Conservation (phyloP, 164 flowering plant species). For the Magnolia kwangsiensis region DNA sequence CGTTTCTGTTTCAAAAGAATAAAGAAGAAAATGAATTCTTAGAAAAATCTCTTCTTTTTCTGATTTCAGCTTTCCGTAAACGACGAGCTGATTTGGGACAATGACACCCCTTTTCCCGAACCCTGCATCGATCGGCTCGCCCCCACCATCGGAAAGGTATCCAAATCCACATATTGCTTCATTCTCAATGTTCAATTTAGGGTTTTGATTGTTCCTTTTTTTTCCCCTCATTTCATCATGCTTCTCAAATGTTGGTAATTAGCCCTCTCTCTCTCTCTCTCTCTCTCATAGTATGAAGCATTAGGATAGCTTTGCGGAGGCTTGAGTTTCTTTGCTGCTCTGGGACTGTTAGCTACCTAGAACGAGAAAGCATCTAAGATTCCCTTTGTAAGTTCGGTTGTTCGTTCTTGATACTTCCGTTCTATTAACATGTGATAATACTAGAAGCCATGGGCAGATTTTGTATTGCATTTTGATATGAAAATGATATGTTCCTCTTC, state of each 20-base stretch:
- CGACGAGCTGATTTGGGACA: slow-evolving; percentile 94
- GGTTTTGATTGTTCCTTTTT: neutral
- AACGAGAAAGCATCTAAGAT: slow-evolving; percentile 86
- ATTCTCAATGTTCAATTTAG: neutral
- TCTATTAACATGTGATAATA: too few species aligned
- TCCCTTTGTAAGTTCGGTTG: slow-evolving; percentile 63
- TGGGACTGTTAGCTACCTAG: slow-evolving; percentile 80
- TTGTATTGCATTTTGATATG: too few species aligned
- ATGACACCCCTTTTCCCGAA: slow-evolving; percentile 83
- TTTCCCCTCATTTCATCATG: neutral
- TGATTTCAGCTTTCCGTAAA: slow-evolving; percentile 65
- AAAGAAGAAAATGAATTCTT: neutral
- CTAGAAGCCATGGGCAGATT: too few species aligned
- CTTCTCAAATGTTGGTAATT: neutral
- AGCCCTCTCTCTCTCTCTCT: neutral
- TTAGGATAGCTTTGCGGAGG: slow-evolving; percentile 97
- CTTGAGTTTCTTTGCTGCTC: slow-evolving; percentile 66
- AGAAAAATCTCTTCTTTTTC: neutral
- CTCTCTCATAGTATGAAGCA: slow-evolving; percentile 71
- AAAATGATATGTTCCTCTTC: too few species aligned
- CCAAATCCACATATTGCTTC: neutral
- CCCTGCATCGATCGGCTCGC: slow-evolving; percentile 95
- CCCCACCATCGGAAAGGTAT: slow-evolving; percentile 84
- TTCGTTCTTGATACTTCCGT: neutral
- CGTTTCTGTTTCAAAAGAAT: neutral